Evolutionary conservation across 2,329 filamentous ascomycete species (phyloP), one percentile per base, ranked within the genome.

Genomic region (Penicillium polonicum): DNA sequence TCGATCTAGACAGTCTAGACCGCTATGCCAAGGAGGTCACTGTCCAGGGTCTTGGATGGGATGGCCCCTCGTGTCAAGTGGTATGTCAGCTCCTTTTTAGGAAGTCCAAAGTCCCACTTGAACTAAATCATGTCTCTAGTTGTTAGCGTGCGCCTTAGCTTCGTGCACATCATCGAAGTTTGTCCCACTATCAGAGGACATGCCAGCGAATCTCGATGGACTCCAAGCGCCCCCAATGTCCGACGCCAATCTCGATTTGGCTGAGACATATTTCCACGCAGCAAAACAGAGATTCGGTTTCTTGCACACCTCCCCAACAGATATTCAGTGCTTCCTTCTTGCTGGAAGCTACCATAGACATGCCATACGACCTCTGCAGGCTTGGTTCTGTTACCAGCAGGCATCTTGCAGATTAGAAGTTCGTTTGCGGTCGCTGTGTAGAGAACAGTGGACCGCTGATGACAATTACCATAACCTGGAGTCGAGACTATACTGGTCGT

Each of bases 301-400:
- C 17, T 51, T 66, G 25, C 57, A 65, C 39, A 62, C 65, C 4
- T 65, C 64, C 13, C 55, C 62, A 13, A 66, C 61, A 7, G 65
- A 66, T 19, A 67, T 67, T 2, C 61, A 66, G 15, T 66, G 65
- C 25, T 67, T 65, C 25, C 59, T 67, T 19, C 60, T 67, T 19
- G 65, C 65, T 17, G 65, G 64, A 10, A 61, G 56, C 25, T 66
- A 65, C 36, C 64, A 66, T 27, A 60, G 65, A 54, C 60, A 64
- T 62, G 57, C 52, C 8, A 59, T 66, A 50, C 61, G 64, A 13
- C 64, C 65, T 35, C 44, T 67, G 15, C 55, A 67, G 23, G 62
- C 64, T 12, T 66, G 64, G 64, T 67, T 66, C 25, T 67, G 65
- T 45, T 66, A 64, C 31, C 65, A 67, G 44, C 64, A 67, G 45